These are phyloP conservation scores for Backusella parvicylindrica DNA, from an alignment of 192 early-diverging fungal genomes.

Conservation along the genomic window DNA sequence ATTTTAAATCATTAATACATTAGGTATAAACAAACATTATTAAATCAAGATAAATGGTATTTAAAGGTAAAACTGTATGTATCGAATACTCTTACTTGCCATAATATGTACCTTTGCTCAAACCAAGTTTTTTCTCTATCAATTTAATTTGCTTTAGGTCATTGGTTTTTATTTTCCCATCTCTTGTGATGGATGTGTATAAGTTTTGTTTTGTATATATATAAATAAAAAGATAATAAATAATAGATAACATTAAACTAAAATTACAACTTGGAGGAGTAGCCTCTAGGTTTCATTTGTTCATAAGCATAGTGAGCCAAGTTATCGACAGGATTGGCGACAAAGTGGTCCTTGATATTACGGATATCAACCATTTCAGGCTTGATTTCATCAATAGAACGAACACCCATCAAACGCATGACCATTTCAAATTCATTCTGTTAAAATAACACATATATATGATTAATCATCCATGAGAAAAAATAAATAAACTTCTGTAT, in stretches of 20 bases:
- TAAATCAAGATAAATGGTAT: no score
- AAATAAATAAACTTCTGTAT: not conserved
- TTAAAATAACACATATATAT: not conserved
- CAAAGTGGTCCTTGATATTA: conserved; percentile 28
- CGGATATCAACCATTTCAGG: conserved; percentile 42
- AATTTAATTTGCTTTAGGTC: not conserved
- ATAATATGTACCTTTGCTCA: not conserved
- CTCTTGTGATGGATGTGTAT: not conserved
- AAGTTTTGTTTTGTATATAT: not conserved
- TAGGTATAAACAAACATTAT: no score
- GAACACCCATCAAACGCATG: conserved; percentile 76
- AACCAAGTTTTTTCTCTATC: not conserved
- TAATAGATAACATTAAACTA: not conserved
- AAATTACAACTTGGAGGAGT: conserved; percentile 22
- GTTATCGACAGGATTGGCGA: conserved; percentile 24
- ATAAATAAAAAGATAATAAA: not conserved
- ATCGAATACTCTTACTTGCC: no score
- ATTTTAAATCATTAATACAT: no score
- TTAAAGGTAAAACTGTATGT: no score
- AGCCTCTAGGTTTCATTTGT: conserved; percentile 20
- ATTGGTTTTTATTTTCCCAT: not conserved
- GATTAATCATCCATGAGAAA: not conserved
- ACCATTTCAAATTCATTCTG: conserved; percentile 76
- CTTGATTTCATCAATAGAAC: conserved; percentile 62
- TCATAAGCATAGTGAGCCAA: conserved; percentile 26